phyloP scores from a whole-genome alignment of 2,329 filamentous ascomycete genomes.

The Dendryphion nanum region DNA sequence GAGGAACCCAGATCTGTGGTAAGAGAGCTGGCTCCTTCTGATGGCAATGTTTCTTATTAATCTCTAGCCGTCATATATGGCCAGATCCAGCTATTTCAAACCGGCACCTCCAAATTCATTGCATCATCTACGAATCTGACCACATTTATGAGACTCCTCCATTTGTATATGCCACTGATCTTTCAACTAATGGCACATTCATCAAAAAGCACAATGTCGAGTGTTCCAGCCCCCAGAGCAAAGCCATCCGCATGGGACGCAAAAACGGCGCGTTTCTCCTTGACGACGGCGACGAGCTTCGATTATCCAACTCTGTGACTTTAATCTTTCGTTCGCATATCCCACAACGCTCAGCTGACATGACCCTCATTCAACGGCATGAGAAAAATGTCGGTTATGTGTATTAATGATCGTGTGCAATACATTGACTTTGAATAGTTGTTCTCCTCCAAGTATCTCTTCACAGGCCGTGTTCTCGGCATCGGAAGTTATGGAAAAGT shows the following conservation, averaged over 20 bases:
- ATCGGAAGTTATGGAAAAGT: conserved; percentile 55
- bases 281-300: conserved; percentile 44
- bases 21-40: conserved; percentile 8
- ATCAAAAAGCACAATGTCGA: conserved; percentile 29
- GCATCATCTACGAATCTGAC: conserved; percentile 46
- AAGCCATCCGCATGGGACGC: conserved; percentile 30
- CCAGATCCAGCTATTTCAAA: conserved; percentile 42
- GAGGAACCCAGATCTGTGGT: conserved; percentile 33
- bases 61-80: conserved; percentile 31
- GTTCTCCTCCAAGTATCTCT: conserved; percentile 49
- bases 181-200: conserved; percentile 46
- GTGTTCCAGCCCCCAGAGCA: conserved; percentile 18
- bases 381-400: conserved; percentile 37
- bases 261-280: conserved; percentile 42
- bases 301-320: conserved; percentile 24
- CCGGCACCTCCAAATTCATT: conserved; percentile 47
- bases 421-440: conserved; percentile 33
- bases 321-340: conserved; percentile 23
- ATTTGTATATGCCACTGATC: conserved; percentile 48
- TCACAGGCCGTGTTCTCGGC: conserved; percentile 54
- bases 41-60: not conserved
- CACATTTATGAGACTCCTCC: conserved; percentile 37
- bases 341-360: conserved; percentile 3
- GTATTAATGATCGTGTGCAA: conserved; percentile 3
- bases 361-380: conserved; percentile 30